Conservation (phyloP, 1,284 basidiomycete genomes). For the Boletellus sp. region DNA sequence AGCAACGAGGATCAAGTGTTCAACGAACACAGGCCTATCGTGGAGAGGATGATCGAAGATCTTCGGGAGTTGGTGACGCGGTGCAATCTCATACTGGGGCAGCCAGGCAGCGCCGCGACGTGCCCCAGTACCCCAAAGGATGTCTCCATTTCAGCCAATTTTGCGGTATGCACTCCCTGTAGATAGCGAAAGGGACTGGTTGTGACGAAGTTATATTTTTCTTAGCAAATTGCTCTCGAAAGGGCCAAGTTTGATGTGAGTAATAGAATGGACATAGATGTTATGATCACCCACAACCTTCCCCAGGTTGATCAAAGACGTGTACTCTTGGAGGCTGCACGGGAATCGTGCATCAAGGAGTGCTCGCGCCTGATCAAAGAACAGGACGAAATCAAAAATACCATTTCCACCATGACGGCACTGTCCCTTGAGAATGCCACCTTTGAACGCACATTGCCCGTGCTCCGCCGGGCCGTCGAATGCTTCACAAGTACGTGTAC, state of each 20-base stretch:
- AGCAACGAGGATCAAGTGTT: conserved; percentile 5
- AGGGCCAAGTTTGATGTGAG: conserved; percentile 11
- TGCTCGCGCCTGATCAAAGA: conserved; percentile 15
- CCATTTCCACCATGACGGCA: conserved; percentile 17
- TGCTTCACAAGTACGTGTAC: conserved; percentile 15
- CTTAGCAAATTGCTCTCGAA: conserved; percentile 13
- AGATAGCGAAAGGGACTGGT: not conserved
- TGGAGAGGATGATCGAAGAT: conserved; percentile 13
- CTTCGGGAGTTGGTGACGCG: conserved; percentile 15
- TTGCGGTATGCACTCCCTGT: not conserved
- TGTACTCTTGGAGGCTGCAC: conserved; percentile 16
- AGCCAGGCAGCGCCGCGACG: conserved; percentile 13
- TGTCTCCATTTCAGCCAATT: conserved; percentile 2
- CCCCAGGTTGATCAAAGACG: conserved; percentile 19
- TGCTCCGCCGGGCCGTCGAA: conserved; percentile 19
- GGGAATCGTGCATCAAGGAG: conserved; percentile 15
- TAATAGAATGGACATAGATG: not conserved
- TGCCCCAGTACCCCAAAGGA: conserved; percentile 18
- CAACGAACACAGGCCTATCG: conserved; percentile 3
- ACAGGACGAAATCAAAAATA: conserved; percentile 20
- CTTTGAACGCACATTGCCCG: conserved; percentile 16
- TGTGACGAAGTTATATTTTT: not conserved
- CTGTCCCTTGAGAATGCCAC: conserved; percentile 21
- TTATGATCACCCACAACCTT: not conserved
- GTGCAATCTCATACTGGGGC: conserved; percentile 21